Evolutionary conservation across 1,284 basidiomycete species (phyloP).

Genomic region (Cutaneotrichosporon sp.): DNA sequence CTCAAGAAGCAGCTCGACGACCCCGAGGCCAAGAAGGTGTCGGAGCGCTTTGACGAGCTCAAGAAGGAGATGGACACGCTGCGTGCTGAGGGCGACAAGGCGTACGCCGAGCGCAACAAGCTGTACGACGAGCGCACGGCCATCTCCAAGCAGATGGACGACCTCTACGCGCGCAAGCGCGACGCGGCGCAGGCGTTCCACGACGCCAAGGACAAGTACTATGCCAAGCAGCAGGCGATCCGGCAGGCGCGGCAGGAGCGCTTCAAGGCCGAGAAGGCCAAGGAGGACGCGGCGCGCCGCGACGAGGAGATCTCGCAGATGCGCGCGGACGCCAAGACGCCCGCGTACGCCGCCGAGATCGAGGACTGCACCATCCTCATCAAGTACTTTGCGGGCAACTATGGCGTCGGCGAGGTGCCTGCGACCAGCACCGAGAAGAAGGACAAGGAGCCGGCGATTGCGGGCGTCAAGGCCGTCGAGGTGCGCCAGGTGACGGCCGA

Average conservation of each 20-base stretch:
- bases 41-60: constrained; percentile 79
- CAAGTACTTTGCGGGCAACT: constrained; percentile 81
- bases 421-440: constrained; percentile 39
- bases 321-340: constrained; percentile 85
- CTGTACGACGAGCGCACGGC: constrained; percentile 85
- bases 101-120: constrained; percentile 76
- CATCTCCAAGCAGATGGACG: constrained; percentile 70
- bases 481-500: constrained; percentile 77
- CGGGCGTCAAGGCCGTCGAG: constrained; percentile 79
- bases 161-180: constrained; percentile 75
- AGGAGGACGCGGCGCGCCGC: constrained; percentile 79
- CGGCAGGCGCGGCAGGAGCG: constrained; percentile 80
- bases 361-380: constrained; percentile 81
- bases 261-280: constrained; percentile 75
- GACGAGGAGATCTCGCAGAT: constrained; percentile 77
- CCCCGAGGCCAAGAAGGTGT: constrained; percentile 80
- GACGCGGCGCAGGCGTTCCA: constrained; percentile 70
- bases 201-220: constrained; percentile 78
- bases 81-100: constrained; percentile 83
- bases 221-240: constrained; percentile 72
- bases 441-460: constrained; percentile 54
- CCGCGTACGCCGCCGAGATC: constrained; percentile 91
- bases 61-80: constrained; percentile 83
- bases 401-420: constrained; percentile 54
- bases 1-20: constrained; percentile 85